Percentiles rank a stretch among this genome's conserved stretches.
Evolutionary conservation across 2,329 filamentous ascomycete genomes (phyloP).

Genomic region (Fusarium sacchari): DNA sequence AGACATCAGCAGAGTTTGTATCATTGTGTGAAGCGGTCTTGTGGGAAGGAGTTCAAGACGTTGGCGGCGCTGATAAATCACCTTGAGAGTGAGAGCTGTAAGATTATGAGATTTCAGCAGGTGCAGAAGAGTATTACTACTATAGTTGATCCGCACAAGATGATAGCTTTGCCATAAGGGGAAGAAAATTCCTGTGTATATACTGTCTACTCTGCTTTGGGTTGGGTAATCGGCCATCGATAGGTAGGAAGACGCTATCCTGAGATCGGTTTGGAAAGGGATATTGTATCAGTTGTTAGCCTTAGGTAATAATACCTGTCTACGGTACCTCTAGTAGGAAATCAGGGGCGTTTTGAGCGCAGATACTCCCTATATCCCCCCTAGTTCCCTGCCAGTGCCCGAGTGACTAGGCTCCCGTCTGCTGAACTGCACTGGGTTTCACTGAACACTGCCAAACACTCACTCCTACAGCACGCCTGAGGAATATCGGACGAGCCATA

Average conservation of each 20-base stretch:
- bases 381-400: background rate
- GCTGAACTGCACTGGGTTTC: background rate
- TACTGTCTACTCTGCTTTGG: too few species aligned
- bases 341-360: too few species aligned
- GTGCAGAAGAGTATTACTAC: slow-evolving; percentile 47
- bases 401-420: background rate
- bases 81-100: slow-evolving; percentile 57
- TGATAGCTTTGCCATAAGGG: background rate
- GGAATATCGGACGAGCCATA: background rate
- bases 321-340: background rate
- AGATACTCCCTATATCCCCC: background rate
- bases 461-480: background rate
- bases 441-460: background rate
- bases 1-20: slow-evolving; percentile 52
- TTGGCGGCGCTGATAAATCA: slow-evolving; percentile 55
- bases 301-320: background rate
- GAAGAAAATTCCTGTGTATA: accelerated
- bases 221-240: background rate
- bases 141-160: slow-evolving; percentile 22
- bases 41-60: slow-evolving; percentile 51
- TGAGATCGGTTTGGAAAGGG: background rate
- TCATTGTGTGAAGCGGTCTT: slow-evolving; percentile 52
- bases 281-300: background rate
- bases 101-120: slow-evolving; percentile 50
- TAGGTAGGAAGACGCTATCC: background rate